Evolutionary conservation across 805 yeast species (phyloP).

Genomic region (Schwanniomyces sp.): DNA sequence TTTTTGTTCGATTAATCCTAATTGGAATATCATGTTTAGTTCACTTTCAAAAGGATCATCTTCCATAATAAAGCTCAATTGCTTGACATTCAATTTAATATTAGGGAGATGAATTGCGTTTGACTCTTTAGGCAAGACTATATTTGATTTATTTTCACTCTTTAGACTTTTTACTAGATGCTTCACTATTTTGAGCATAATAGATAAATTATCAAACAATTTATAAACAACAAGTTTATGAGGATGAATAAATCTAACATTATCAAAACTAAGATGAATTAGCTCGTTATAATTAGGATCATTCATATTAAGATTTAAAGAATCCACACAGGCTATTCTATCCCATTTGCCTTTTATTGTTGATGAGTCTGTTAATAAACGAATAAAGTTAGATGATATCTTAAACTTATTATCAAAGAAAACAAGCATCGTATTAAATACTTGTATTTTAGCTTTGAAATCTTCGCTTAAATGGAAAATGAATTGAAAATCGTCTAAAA

Average conservation of each 20-base stretch:
- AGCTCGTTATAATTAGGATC: constrained; percentile 13
- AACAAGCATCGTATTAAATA: constrained; percentile 15
- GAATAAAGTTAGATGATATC: constrained; percentile 21
- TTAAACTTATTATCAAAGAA: constrained; percentile 6
- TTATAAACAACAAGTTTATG: constrained; percentile 36
- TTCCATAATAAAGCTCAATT: constrained; percentile 35
- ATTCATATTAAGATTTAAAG: constrained; percentile 16
- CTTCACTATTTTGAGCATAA: constrained; percentile 32
- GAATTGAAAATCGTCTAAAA: constrained; percentile 11
- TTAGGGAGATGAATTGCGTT: constrained; percentile 26
- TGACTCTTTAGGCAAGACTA: constrained; percentile 31
- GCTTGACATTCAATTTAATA: constrained; percentile 23
- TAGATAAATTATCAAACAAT: constrained; percentile 38
- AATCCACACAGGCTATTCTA: constrained; percentile 43
- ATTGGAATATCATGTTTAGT: constrained; percentile 40
- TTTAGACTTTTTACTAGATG: constrained; percentile 29
- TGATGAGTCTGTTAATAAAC: constrained; percentile 57
- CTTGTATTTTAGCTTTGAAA: constrained; percentile 49
- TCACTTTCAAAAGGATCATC: constrained; percentile 46
- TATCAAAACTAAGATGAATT: constrained; percentile 19
- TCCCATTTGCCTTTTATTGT: constrained; percentile 47
- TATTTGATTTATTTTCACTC: constrained; percentile 9
- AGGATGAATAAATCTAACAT: constrained; percentile 37
- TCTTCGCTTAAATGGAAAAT: constrained; percentile 46
- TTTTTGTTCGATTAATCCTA: constrained; percentile 40